Percentiles rank a stretch among this genome's conserved stretches.
phyloP scores from a whole-genome alignment of 495 filamentous ascomycete species.

The Lasiosphaeriaceae sp. region DNA sequence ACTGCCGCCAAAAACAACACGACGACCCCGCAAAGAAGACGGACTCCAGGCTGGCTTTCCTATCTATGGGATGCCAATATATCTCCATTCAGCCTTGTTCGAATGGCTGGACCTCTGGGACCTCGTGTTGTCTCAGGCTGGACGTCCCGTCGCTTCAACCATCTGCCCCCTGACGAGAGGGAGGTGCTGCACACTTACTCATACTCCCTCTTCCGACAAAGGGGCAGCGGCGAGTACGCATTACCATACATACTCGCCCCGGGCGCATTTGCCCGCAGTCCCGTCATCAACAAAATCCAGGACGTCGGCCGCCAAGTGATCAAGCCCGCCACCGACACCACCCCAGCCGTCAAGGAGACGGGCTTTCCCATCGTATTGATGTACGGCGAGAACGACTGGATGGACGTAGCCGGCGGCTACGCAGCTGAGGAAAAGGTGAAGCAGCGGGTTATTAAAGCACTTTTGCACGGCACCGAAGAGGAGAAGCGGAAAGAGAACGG shows the following conservation, averaged over 20 bases:
- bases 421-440: constrained; percentile 77
- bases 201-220: constrained; percentile 89
- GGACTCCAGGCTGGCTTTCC: constrained; percentile 75
- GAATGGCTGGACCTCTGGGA: constrained; percentile 86
- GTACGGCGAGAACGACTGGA: constrained; percentile 98
- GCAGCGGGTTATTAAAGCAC: constrained; percentile 55
- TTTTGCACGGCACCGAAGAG: constrained; percentile 58
- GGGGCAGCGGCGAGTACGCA: constrained; percentile 92
- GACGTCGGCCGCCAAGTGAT: constrained; percentile 71
- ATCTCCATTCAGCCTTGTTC: constrained; percentile 86
- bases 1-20: constrained; percentile 20
- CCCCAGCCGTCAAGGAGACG: constrained; percentile 51
- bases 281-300: constrained; percentile 80
- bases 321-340: constrained; percentile 30
- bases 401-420: constrained; percentile 85
- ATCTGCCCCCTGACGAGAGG: constrained; percentile 76
- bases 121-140: constrained; percentile 91
- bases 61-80: constrained; percentile 98
- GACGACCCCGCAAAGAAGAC: constrained; percentile 43
- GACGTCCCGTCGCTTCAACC: constrained; percentile 88
- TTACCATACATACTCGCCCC: constrained; percentile 90
- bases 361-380: constrained; percentile 85
- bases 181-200: constrained; percentile 85
- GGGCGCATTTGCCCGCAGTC: constrained; percentile 85
- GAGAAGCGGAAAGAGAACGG: constrained; percentile 72